Base-by-base conservation (phyloP, 208 protist species). In the Crithidia sp. region DNA sequence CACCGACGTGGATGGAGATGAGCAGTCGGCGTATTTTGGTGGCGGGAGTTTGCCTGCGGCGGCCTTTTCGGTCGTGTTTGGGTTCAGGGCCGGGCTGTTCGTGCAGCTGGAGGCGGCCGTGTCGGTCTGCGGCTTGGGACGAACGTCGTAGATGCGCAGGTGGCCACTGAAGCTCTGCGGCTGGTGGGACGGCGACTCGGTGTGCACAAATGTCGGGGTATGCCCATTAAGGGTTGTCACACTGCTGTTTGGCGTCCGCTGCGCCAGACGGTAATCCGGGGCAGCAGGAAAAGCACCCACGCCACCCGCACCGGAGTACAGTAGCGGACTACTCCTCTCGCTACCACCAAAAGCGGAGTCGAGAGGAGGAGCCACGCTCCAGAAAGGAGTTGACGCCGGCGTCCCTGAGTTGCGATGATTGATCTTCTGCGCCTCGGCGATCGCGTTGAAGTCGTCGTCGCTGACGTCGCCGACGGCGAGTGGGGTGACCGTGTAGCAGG, bases 381-480 rank as follows among this genome's bases (percentile, higher is more conserved):
- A 71, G 53, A 70, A 81, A 41, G 57, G 40, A 16, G 47, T 64
- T 7, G 71, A 68, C 0, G 67, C 52, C 44, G 61, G 70, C n/a
- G 60, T 71, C 67, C 36, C 67, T 53, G 60, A 55, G 65, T 76
- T 74, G 44, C 69, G 61, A 53, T 77, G 72, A 47, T 49, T 63
- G 28, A 76, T 75, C 60, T 57, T 75, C 56, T 95, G 87, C 41
- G 84, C 78, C 61, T 93, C 89, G 16, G 67, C 83, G 28, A 96
- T 85, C 5, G 76, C 74, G 52, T 84, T 70, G 61, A 96, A 96
- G 44, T 88, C 80, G 9, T 87, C 82, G 68, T 96, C 91, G 53
- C 71, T 87, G 41, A 94, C 85, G 7, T 93, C 88, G 37, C 88
- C 89, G 4, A 89, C 73, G 4, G 87, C 84, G 5, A 96, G 77